Base-by-base conservation (phyloP, 192 early-diverging fungal genomes). In the Gryganskiella cystojenkinii region DNA sequence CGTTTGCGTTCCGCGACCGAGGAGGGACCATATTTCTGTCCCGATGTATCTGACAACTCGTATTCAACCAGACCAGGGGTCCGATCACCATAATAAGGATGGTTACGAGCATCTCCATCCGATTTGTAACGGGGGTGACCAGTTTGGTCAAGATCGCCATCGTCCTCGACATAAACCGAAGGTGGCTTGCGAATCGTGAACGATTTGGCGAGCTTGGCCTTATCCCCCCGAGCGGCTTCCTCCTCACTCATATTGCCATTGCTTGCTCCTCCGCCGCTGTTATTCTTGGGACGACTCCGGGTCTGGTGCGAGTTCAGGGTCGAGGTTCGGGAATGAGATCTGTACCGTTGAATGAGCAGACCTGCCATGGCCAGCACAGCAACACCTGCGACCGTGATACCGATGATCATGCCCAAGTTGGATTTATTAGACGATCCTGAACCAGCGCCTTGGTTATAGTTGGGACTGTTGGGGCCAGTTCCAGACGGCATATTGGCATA, bases 101-200 rank as follows among this genome's bases (percentile, higher is more conserved):
- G 74, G 50, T 69, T 68, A 15, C 37, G 40, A 10, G 74, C 74
- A 64, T 78, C 74, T 9, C 52, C 31, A 4, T 67, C 74, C 19
- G 53, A 58, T 61, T 78, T 78, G 61, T 64, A 78, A 9, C 56
- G 74, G 22, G 74, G 74, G 11, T 78, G 74, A 8, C 74, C 74
- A 14, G 74, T 78, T 43, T 69, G 60, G 67, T 78, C 67, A 25
- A 78, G 24, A 50, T 78, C 74, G 40, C 58, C 62, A 37, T 74
- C 74, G 20, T 78, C 74, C 1, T 78, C 74, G 0, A 78, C 56
- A 35, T 78, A 78, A 31, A 78, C 66, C 19, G 47, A 59, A 40
- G 74, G 66, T 7, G 74, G 74, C 24, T 44, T 42, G 24, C 74
- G 74, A 56, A 78, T 78, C 20, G 74, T 78, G 56, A 78, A 78